Base-by-base conservation (phyloP, 2,329 filamentous ascomycete genomes). In the Apiospora marii region DNA sequence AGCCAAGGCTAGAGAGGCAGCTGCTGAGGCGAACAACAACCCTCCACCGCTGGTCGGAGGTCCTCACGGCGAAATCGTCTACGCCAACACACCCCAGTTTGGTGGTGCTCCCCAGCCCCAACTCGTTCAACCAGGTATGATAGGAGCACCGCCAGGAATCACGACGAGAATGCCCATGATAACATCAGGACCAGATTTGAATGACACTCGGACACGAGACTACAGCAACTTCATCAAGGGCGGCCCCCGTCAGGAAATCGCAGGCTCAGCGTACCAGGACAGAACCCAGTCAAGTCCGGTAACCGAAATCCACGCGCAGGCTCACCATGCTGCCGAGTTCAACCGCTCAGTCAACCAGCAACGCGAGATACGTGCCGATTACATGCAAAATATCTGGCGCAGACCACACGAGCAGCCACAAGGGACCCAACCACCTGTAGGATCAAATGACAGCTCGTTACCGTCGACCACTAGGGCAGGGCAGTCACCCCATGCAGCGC, bases 241-340 rank as follows among this genome's bases (percentile, higher is more conserved):
- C 74, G 93, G 94, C 70, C 93, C 95, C 30, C 91, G 96, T 75
- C 96, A 98, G 83, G 96, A 98, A 80, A 91, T 98, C 74, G 91
- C 93, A 19, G 96, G 95, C 34, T 91, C 93, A 49, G 88, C 95
- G 13, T 99, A 98, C 83, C 92, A 96, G 82, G 96, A 98, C 81
- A 89, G 94, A 77, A 94, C 92, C 12, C 91, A 95, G 80, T 87
- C 94, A 14, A 93, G 92, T 75, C 90, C 92, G 43, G 88, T 94
- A 41, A 87, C 90, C 67, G 96, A 98, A 78, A 91, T 98, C 71
- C 87, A 96, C 75, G 92, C 93, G 67, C 95, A 98, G 82, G 94
- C 95, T 41, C 91, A 94, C 69, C 94, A 97, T 75, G 93, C 96
- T 24, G 94, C 94, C 72, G 96, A 98, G 77, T 97, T 93, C 84